These are phyloP conservation scores for Physcomitrellopsis africana DNA, from an alignment of 225 moss, liverwort and hornwort genomes.

Conservation along the genomic window DNA sequence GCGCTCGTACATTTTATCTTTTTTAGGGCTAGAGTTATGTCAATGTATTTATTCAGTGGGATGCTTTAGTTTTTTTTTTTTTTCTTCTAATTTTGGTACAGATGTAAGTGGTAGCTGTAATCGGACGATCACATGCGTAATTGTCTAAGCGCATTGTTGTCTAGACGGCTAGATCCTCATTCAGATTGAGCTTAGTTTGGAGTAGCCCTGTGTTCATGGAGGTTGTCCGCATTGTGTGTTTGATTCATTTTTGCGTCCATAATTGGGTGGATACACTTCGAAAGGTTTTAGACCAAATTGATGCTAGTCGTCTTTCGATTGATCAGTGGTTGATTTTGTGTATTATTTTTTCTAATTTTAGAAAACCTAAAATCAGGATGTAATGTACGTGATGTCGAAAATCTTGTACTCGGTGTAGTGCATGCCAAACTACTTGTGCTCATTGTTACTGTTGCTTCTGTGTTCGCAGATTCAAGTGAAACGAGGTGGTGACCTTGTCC, in stretches of 20 bases:
- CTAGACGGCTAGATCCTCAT: background rate
- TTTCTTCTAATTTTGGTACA: slow-evolving; percentile 1
- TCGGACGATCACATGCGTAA: background rate
- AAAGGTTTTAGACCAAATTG: slow-evolving; percentile 23
- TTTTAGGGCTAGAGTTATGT: too few relatives aligned
- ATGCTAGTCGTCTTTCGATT: background rate
- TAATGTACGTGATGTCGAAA: background rate
- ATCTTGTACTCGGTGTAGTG: background rate
- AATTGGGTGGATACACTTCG: slow-evolving; percentile 2
- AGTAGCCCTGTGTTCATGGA: background rate
- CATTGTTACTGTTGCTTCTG: slow-evolving; percentile 11
- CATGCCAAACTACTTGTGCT: slow-evolving; percentile 20
- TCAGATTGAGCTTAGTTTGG: slow-evolving; percentile 5
- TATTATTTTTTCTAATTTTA: slow-evolving; percentile 16
- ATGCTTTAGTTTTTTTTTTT: too few relatives aligned
- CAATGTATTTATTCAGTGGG: too few relatives aligned
- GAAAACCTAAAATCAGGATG: background rate
- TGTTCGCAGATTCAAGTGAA: slow-evolving; percentile 65
- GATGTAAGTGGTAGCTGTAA: slow-evolving; percentile 6
- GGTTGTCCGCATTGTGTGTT: slow-evolving; percentile 18
- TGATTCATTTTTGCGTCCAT: slow-evolving; percentile 8
- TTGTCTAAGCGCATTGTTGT: background rate
- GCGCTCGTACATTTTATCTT: too few relatives aligned
- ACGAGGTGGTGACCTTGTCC: slow-evolving; percentile 63
- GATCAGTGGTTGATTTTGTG: background rate